These are phyloP conservation scores for Chlorella sorokiniana DNA, from an alignment of 139 green algal genomes.

Conservation along the genomic window DNA sequence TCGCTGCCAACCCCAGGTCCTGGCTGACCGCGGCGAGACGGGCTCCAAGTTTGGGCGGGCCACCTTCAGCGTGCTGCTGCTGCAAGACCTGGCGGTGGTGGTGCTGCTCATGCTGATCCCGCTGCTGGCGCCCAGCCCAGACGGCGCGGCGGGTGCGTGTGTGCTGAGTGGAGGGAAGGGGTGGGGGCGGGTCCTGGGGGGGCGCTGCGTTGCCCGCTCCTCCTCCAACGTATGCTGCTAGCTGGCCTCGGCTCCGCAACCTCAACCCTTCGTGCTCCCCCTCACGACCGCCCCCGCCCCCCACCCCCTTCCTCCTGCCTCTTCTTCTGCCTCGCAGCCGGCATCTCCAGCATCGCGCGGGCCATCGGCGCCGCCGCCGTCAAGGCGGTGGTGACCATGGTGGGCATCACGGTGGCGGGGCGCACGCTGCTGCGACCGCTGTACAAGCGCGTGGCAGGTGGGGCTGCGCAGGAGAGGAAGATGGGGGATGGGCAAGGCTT, in stretches of 20 bases:
- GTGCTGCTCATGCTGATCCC: constrained; percentile 99
- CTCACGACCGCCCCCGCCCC: neutral
- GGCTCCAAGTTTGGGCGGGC: constrained; percentile 90
- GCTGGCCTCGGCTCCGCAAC: neutral
- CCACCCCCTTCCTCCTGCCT: neutral
- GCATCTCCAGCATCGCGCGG: constrained; percentile 76
- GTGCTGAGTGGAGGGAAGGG: no score
- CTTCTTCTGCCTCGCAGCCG: constrained; percentile 35
- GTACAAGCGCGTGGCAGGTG: constrained; percentile 60
- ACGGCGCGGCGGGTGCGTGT: constrained; percentile 39
- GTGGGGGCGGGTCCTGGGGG: neutral
- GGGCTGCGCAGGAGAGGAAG: neutral
- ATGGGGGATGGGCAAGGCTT: no score
- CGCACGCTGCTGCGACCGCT: constrained; percentile 64
- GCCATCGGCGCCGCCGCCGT: constrained; percentile 88
- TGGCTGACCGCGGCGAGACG: constrained; percentile 94
- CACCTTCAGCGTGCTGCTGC: constrained; percentile 95
- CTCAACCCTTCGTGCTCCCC: neutral
- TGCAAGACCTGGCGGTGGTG: constrained; percentile 98
- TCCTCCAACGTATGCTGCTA: neutral
- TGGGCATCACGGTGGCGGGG: constrained; percentile 74
- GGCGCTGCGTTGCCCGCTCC: neutral
- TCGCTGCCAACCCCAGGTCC: constrained; percentile 5
- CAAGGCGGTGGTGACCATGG: constrained; percentile 92
- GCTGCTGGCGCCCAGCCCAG: constrained; percentile 84